Percentiles rank a stretch among this genome's conserved stretches.
phyloP scores from a whole-genome alignment of 2,329 filamentous ascomycete species.

The Scleromitrula shiraiana region DNA sequence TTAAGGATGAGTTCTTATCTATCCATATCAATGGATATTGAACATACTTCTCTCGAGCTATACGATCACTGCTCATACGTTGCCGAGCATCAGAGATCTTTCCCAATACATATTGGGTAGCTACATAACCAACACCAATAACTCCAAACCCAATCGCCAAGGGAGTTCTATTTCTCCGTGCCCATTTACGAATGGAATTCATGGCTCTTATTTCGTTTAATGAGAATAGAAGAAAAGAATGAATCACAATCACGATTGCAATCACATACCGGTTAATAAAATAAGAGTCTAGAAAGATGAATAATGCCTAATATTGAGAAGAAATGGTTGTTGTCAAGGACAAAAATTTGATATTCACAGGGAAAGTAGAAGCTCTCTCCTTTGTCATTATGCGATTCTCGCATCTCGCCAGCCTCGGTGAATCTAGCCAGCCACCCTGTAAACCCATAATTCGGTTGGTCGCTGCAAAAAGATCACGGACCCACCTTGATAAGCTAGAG shows the following conservation, averaged over 20 bases:
- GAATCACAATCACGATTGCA: not conserved
- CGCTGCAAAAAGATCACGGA: too few relatives aligned
- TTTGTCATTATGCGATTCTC: too few relatives aligned
- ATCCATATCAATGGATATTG: not conserved
- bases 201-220: slow-evolving; percentile 34
- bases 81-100: slow-evolving; percentile 92
- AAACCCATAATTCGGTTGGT: slow-evolving; percentile 6
- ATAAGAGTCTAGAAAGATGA: not conserved
- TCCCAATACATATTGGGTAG: slow-evolving; percentile 81
- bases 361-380: not conserved
- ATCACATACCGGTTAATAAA: slow-evolving; percentile 16
- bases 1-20: slow-evolving; percentile 13
- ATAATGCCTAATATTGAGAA: not conserved
- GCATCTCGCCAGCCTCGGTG: too few relatives aligned
- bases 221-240: not conserved
- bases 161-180: slow-evolving; percentile 83
- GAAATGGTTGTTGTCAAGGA: too few relatives aligned
- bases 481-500: slow-evolving; percentile 5
- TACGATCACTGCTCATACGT: slow-evolving; percentile 92
- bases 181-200: slow-evolving; percentile 74
- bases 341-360: too few relatives aligned
- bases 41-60: slow-evolving; percentile 88
- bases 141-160: slow-evolving; percentile 83
- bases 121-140: slow-evolving; percentile 82
- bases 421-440: too few relatives aligned